These are phyloP conservation scores for Macrolepiota fuliginosa DNA, from an alignment of 768 basidiomycete species.

Conservation along the genomic window DNA sequence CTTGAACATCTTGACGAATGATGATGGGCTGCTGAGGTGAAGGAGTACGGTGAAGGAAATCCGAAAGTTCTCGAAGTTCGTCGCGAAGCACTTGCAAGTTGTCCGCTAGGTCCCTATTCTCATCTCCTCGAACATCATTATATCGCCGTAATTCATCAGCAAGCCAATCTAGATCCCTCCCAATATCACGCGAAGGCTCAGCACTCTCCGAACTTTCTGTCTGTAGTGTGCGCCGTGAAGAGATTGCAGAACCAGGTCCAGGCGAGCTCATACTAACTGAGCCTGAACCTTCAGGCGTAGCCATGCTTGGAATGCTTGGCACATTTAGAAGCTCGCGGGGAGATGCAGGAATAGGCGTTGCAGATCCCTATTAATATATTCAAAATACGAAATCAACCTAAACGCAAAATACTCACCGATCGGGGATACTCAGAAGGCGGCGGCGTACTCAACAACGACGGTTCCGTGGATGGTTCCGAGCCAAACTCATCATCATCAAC, in stretches of 20 bases:
- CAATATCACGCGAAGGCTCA: slow-evolving; percentile 42
- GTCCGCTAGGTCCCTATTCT: slow-evolving; percentile 61
- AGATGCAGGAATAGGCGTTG: slow-evolving; percentile 21
- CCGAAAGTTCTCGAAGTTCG: slow-evolving; percentile 62
- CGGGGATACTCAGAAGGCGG: slow-evolving; percentile 17
- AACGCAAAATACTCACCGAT: slow-evolving; percentile 30
- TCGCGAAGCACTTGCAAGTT: slow-evolving; percentile 70
- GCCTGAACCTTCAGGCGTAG: slow-evolving; percentile 33
- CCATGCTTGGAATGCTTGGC: slow-evolving; percentile 21
- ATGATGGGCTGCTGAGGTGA: slow-evolving; percentile 24
- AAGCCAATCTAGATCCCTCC: slow-evolving; percentile 42
- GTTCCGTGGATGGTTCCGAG: slow-evolving; percentile 44
- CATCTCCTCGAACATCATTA: slow-evolving; percentile 58
- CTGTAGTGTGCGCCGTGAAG: slow-evolving; percentile 23
- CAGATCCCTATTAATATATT: slow-evolving; percentile 10
- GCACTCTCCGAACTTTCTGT: slow-evolving; percentile 40
- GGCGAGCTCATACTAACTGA: slow-evolving; percentile 38
- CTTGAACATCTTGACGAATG: slow-evolving; percentile 8
- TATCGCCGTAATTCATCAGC: slow-evolving; percentile 55
- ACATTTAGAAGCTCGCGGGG: slow-evolving; percentile 6
- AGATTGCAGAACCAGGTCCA: slow-evolving; percentile 24
- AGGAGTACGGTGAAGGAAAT: slow-evolving; percentile 47
- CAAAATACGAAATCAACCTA: slow-evolving; percentile 3
- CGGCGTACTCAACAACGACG: slow-evolving; percentile 53
- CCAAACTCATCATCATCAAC: slow-evolving; percentile 12